Percentiles rank a stretch among this genome's conserved stretches.
These are phyloP conservation scores for Skeletonema costatum DNA, from an alignment of 108 stramenopile species.

Conservation along the genomic window DNA sequence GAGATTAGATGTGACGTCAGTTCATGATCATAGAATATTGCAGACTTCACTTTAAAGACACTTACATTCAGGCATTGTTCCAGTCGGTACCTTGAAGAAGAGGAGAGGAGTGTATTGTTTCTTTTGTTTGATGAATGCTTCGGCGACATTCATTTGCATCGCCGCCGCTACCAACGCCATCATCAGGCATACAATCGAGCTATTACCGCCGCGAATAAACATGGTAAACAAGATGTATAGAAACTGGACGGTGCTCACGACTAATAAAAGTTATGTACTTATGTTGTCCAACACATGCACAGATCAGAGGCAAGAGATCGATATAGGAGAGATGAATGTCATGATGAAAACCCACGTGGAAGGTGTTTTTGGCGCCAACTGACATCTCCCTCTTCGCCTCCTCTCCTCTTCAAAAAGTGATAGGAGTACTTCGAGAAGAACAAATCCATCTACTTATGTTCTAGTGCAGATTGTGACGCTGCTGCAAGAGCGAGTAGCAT, in stretches of 20 bases:
- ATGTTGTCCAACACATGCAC: no score
- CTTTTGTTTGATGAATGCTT: slow-evolving; percentile 41
- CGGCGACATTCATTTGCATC: background rate
- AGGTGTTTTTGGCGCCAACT: background rate
- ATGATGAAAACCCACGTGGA: background rate
- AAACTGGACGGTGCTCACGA: no score
- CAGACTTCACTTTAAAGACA: background rate
- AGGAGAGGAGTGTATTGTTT: slow-evolving; percentile 70
- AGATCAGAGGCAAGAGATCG: no score
- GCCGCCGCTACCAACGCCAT: slow-evolving; percentile 3
- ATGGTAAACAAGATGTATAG: background rate
- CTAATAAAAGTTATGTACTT: no score
- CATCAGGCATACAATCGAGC: background rate
- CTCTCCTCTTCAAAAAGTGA: no score
- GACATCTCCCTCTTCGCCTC: no score
- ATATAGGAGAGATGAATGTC: no score
- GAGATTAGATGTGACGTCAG: background rate
- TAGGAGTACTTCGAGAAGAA: no score
- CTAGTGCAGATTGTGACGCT: no score
- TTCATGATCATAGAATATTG: background rate
- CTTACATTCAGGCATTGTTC: slow-evolving; percentile 62
- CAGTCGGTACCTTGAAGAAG: slow-evolving; percentile 75
- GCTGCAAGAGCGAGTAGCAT: no score
- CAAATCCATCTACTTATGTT: no score
- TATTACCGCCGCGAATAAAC: background rate